A percentile compares a stretch with the other conserved stretches of the same genome.
phyloP scores from a whole-genome alignment of 2,329 filamentous ascomycete genomes.

The Aspergillus spinulosporus region DNA sequence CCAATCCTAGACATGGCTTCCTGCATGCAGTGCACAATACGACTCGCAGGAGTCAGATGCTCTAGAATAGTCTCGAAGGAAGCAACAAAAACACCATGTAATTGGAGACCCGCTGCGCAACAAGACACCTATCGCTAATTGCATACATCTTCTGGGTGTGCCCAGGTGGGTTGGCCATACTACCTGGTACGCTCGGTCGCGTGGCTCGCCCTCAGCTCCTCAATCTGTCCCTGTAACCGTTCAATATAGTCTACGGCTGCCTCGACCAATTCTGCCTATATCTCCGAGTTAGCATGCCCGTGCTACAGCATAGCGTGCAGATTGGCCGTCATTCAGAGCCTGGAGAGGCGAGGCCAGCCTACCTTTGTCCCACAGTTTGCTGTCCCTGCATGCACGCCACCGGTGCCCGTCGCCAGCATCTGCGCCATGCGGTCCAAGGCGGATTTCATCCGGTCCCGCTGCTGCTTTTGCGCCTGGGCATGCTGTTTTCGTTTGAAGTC shows the following conservation, averaged over 20 bases:
- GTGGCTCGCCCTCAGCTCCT: conserved; percentile 5
- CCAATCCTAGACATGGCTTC: neutral
- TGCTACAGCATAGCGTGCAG: neutral
- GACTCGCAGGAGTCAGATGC: neutral
- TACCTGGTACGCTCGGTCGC: neutral
- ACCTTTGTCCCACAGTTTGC: conserved; percentile 5
- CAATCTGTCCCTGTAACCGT: conserved; percentile 13
- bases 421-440: conserved; percentile 13
- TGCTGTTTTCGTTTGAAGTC: conserved; percentile 14
- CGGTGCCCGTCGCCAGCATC: conserved; percentile 1
- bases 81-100: neutral
- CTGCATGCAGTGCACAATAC: neutral
- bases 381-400: conserved; percentile 9
- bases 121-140: neutral
- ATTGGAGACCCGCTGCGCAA: neutral
- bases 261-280: conserved; percentile 19
- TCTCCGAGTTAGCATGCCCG: neutral
- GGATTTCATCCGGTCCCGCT: conserved; percentile 15
- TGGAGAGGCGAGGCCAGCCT: neutral
- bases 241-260: conserved; percentile 20
- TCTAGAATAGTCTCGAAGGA: neutral
- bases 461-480: conserved; percentile 14
- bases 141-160: neutral
- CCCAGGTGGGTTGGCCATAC: neutral
- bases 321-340: conserved; percentile 2